phyloP scores from a whole-genome alignment of 2,329 filamentous ascomycete genomes.

The Neopestalotiopsis sp. region DNA sequence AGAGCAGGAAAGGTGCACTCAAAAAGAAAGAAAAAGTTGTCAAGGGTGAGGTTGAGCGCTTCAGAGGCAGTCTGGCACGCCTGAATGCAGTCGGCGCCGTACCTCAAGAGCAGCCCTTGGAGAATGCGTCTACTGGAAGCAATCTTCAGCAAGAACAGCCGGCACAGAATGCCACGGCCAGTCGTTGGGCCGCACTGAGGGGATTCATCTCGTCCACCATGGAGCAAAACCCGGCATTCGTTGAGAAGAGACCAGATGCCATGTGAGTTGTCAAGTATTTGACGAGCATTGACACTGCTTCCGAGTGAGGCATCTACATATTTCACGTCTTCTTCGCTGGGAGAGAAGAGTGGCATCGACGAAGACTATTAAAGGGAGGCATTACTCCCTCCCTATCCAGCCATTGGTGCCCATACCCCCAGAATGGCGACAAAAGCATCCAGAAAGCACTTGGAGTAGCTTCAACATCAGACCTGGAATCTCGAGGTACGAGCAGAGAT shows the following conservation, averaged over 20 bases:
- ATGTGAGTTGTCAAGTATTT: conserved; percentile 24
- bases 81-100: conserved; percentile 55
- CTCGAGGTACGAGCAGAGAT: too few species aligned
- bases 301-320: background rate
- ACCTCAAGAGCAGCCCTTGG: conserved; percentile 16
- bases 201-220: conserved; percentile 86
- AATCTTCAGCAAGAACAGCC: conserved; percentile 8
- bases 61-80: conserved; percentile 81
- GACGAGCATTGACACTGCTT: background rate
- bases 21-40: conserved; percentile 85
- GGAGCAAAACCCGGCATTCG: conserved; percentile 85
- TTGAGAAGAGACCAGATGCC: conserved; percentile 33
- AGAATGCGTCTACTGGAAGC: conserved; percentile 17
- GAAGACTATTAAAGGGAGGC: too few species aligned
- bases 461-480: too few species aligned
- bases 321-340: background rate
- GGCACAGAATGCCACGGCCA: conserved; percentile 49
- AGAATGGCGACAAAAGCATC: too few species aligned
- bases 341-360: too few species aligned
- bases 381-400: too few species aligned
- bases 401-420: too few species aligned
- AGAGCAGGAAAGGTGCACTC: conserved; percentile 77
- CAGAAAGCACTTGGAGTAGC: too few species aligned
- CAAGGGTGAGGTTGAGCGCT: conserved; percentile 80
- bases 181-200: conserved; percentile 81